Base-by-base conservation (phyloP, 257 asterid species). In the Capsicum pubescens region DNA sequence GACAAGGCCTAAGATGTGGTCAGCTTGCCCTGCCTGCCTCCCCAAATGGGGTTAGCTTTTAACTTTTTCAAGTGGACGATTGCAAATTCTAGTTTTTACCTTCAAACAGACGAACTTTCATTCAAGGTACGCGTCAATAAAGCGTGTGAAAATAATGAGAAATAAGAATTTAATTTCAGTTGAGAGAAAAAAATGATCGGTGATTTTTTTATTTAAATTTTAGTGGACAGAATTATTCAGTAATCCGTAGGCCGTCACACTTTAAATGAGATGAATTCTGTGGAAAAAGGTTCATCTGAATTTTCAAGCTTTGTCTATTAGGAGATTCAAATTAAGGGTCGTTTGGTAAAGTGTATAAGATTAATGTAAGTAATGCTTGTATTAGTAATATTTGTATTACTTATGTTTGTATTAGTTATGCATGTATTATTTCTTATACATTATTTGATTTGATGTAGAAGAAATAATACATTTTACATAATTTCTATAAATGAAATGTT, bases 61-160 rank as follows among this genome's bases (percentile, higher is more conserved):
- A 74, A 74, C 19, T 74, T 46, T 74, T 74, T 21, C 46, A 21
- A 74, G 46, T 52, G 4, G 81, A 74, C 21, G 61, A 21, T 74
- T 66, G 61, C 61, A 4, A 10, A 7, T 13, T 74, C 35, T 48
- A 36, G n/a, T 14, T 3, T 74, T 74, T 7, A 10, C 19, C 44
- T 48, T 50, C 7, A 19, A 69, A 7, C 32, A 42, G 78, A 69
- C 19, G 60, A 68, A 68, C 2, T 68, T 39, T 15, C 54, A 39
- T 68, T 68, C 76, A 15, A 68, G 52, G 3, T 14, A 19, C 11
- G 6, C 13, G 60, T 74, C 21, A 50, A 74, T 50, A 50, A 74
- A 74, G 44, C 1, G 1, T 50, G 19, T 48, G 42, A 11, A 72
- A 72, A 1, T 48, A 6, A 21, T 12, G 19, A 32, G 46, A 66